A percentile compares a stretch with the other conserved stretches of the same genome.
phyloP scores from a whole-genome alignment of 331 rosid genomes.

The Rosa hybrid region DNA sequence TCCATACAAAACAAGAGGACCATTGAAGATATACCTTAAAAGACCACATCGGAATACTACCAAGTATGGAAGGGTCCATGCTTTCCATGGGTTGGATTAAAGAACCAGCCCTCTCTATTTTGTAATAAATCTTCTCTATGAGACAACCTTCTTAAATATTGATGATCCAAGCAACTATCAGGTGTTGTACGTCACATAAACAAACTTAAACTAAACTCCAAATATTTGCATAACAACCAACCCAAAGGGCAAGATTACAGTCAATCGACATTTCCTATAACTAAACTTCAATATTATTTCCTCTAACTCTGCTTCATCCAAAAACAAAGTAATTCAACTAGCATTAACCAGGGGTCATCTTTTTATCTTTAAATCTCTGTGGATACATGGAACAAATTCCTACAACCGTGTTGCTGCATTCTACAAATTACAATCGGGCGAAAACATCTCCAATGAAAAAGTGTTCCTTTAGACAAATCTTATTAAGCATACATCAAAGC shows the following conservation, averaged over 20 bases:
- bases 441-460: not conserved
- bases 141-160: not conserved
- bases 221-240: not conserved
- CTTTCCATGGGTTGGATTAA: not conserved
- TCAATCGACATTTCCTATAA: not conserved
- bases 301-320: not conserved
- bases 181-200: not conserved
- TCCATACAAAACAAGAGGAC: not conserved
- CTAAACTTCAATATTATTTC: no score
- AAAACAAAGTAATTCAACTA: not conserved
- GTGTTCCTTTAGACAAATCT: not conserved
- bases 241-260: not conserved
- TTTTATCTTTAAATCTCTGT: no score
- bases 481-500: not conserved
- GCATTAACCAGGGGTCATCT: no score
- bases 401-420: no score
- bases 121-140: not conserved
- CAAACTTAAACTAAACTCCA: not conserved
- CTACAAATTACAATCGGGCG: not conserved
- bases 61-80: not conserved
- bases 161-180: constrained; percentile 1
- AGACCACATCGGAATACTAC: not conserved
- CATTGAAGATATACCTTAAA: not conserved
- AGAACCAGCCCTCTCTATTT: not conserved
- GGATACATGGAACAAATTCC: not conserved